Conservation (phyloP, 306 rosid genomes). For the Chamaecrista fasciculata region DNA sequence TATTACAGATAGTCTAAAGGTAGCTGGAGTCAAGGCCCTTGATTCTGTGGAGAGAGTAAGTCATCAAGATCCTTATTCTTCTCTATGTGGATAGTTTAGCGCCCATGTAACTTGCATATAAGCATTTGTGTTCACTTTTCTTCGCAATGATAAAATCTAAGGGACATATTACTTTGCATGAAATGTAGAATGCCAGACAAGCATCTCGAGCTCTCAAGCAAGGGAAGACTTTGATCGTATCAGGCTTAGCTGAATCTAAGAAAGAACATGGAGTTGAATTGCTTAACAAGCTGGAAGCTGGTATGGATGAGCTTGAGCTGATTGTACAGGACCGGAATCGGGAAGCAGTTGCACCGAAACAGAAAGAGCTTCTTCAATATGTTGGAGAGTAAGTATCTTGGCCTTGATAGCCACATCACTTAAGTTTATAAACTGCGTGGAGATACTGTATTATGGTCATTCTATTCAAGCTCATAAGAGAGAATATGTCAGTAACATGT, state of each 20-base stretch:
- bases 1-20: constrained; percentile 84
- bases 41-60: constrained; percentile 93
- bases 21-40: constrained; percentile 84
- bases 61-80: constrained; percentile 26
- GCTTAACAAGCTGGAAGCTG: constrained; percentile 78
- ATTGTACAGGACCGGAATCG: constrained; percentile 73
- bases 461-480: constrained; percentile 9
- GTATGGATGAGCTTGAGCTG: constrained; percentile 84
- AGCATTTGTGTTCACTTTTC: neutral
- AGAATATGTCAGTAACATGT: neutral
- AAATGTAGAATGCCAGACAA: constrained; percentile 76
- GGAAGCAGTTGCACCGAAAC: constrained; percentile 75
- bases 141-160: constrained; percentile 10
- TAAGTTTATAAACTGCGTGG: constrained; percentile 3
- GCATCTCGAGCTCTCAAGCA: constrained; percentile 81
- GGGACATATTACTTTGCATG: constrained; percentile 22
- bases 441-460: neutral
- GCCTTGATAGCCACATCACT: constrained; percentile 1
- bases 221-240: constrained; percentile 72
- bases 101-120: constrained; percentile 1
- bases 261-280: constrained; percentile 81
- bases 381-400: constrained; percentile 72
- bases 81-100: neutral
- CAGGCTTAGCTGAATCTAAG: constrained; percentile 86
- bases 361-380: constrained; percentile 87